A percentile compares a stretch with the other conserved stretches of the same genome.
These are phyloP conservation scores for Tetratostichococcus sp. DNA, from an alignment of 139 green algal genomes.

Conservation along the genomic window DNA sequence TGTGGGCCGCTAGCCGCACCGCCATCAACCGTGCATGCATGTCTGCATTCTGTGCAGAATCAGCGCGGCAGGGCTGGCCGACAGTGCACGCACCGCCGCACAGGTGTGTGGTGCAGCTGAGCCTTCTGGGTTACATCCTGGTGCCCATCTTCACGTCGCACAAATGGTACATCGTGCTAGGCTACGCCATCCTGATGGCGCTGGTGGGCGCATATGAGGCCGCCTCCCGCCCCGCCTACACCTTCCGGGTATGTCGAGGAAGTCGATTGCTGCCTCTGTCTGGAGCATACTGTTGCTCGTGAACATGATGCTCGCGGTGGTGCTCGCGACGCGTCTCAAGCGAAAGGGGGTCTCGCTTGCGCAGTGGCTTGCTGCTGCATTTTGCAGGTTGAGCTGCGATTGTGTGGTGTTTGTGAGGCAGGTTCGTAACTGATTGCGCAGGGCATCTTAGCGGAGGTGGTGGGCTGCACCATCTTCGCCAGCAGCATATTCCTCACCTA, in stretches of 20 bases:
- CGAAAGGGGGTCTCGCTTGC: background rate
- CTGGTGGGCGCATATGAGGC: conserved; percentile 61
- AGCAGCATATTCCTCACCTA: conserved; percentile 41
- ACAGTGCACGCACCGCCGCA: background rate
- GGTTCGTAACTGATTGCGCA: conserved; percentile 3
- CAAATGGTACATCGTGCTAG: conserved; percentile 58
- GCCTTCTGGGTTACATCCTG: conserved; percentile 69
- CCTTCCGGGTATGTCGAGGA: conserved; percentile 38
- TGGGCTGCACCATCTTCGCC: conserved; percentile 33
- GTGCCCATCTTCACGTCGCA: conserved; percentile 66
- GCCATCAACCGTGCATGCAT: background rate
- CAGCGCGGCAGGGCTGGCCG: background rate
- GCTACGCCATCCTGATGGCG: conserved; percentile 69
- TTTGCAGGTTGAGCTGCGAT: background rate
- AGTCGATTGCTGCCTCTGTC: too few relatives aligned
- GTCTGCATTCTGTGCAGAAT: background rate
- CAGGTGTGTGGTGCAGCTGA: conserved; percentile 57
- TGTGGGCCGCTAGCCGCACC: background rate
- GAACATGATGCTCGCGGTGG: background rate
- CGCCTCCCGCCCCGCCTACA: conserved; percentile 47
- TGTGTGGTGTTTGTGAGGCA: background rate
- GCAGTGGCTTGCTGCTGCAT: background rate
- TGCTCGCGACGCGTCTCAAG: too few relatives aligned
- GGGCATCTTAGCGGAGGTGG: conserved; percentile 51
- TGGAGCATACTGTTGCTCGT: too few relatives aligned